Conservation (phyloP, 2,329 filamentous ascomycete genomes). For the Helotiales sp. region DNA sequence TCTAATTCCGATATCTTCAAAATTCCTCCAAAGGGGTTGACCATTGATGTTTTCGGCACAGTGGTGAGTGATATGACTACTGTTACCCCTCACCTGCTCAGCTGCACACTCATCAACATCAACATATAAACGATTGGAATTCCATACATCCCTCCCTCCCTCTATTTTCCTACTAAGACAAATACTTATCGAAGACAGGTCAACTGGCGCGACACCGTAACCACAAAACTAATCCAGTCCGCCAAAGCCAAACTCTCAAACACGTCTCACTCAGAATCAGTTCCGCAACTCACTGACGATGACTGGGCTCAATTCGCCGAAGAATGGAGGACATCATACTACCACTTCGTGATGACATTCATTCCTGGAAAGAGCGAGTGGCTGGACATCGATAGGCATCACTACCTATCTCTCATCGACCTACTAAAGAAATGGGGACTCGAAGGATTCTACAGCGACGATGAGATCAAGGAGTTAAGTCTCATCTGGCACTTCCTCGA, state of each 20-base stretch:
- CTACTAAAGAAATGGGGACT: conserved; percentile 63
- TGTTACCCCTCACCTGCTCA: background rate
- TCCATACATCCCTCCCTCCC: background rate
- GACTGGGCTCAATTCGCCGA: conserved; percentile 71
- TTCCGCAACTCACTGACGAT: conserved; percentile 55
- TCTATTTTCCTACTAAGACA: too few species aligned
- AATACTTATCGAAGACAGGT: conserved; percentile 43
- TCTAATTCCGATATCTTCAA: conserved; percentile 31
- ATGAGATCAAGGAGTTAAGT: conserved; percentile 67
- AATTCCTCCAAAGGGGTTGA: conserved; percentile 58
- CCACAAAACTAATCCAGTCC: conserved; percentile 58
- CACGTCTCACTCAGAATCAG: conserved; percentile 50
- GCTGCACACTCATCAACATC: background rate
- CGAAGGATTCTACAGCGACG: conserved; percentile 62
- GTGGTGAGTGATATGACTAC: conserved; percentile 49
- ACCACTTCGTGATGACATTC: conserved; percentile 60
- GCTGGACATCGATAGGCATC: conserved; percentile 75
- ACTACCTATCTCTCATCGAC: conserved; percentile 63
- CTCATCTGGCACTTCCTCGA: conserved; percentile 73
- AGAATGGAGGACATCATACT: conserved; percentile 72
- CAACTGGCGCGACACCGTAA: conserved; percentile 75
- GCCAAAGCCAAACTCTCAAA: conserved; percentile 55
- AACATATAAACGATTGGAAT: background rate
- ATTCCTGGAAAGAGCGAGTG: conserved; percentile 56
- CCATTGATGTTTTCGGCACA: conserved; percentile 82